Evolutionary conservation across 2,329 filamentous ascomycete genomes (phyloP).

Genomic region (Madurella mycetomatis): DNA sequence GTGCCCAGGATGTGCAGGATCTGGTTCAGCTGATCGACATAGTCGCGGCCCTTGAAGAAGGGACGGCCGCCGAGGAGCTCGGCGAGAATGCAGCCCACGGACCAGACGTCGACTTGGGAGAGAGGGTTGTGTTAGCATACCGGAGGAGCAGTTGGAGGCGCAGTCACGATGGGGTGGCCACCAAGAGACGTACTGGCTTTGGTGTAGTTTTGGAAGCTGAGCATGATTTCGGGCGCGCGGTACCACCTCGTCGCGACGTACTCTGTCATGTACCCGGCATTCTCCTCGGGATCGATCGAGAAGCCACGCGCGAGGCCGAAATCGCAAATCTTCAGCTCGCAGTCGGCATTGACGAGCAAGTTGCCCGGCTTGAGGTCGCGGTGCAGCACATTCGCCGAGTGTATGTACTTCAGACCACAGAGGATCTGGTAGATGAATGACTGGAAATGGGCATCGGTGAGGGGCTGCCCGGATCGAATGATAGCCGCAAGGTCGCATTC

Average conservation of each 20-base stretch:
- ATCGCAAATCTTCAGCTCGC: slow-evolving; percentile 98
- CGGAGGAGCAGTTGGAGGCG: neutral
- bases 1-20: slow-evolving; percentile 97
- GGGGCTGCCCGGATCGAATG: slow-evolving; percentile 91
- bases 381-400: slow-evolving; percentile 96
- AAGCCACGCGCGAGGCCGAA: slow-evolving; percentile 96
- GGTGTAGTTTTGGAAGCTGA: slow-evolving; percentile 99
- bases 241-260: slow-evolving; percentile 98
- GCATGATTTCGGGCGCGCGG: slow-evolving; percentile 93
- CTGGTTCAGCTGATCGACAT: slow-evolving; percentile 98
- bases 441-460: slow-evolving; percentile 98
- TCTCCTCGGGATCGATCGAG: slow-evolving; percentile 95
- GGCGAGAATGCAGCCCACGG: slow-evolving; percentile 93
- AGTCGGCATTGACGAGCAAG: slow-evolving; percentile 95
- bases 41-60: slow-evolving; percentile 99
- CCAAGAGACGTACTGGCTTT: slow-evolving; percentile 82
- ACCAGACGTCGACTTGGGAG: slow-evolving; percentile 92
- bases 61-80: slow-evolving; percentile 93
- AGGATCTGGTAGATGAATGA: slow-evolving; percentile 99
- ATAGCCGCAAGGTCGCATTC: slow-evolving; percentile 98
- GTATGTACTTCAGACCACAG: slow-evolving; percentile 97
- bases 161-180: neutral
- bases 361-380: slow-evolving; percentile 97
- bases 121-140: neutral
- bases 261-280: slow-evolving; percentile 99